phyloP scores from a whole-genome alignment of 371 early-diverging fungal species.

The Mucor irregularis region DNA sequence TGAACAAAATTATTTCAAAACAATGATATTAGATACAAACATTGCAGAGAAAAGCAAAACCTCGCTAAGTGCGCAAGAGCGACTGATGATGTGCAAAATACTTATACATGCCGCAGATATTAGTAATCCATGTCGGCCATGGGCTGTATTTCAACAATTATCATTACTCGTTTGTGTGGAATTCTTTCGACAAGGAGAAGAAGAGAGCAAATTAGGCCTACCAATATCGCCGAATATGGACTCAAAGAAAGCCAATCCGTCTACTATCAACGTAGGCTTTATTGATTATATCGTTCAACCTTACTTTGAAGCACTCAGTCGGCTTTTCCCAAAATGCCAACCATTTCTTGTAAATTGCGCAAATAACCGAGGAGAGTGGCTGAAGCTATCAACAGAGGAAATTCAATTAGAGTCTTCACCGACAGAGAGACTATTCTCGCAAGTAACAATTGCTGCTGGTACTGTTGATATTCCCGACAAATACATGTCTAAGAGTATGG shows the following conservation, averaged over 20 bases:
- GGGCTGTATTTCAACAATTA: slow-evolving; percentile 79
- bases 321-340: slow-evolving; percentile 61
- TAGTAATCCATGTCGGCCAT: slow-evolving; percentile 85
- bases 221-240: slow-evolving; percentile 88
- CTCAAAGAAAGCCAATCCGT: slow-evolving; percentile 65
- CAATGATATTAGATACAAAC: not conserved
- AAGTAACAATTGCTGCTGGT: slow-evolving; percentile 40
- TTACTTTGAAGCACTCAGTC: slow-evolving; percentile 75
- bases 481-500: too few relatives aligned
- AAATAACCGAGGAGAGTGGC: slow-evolving; percentile 44
- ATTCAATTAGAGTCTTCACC: slow-evolving; percentile 9
- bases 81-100: slow-evolving; percentile 66
- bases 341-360: slow-evolving; percentile 28
- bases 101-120: slow-evolving; percentile 88
- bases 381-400: slow-evolving; percentile 10
- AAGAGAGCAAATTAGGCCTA: slow-evolving; percentile 66
- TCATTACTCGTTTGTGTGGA: slow-evolving; percentile 81
- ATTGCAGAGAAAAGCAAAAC: not conserved
- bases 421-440: slow-evolving; percentile 2
- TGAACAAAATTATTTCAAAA: not conserved
- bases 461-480: slow-evolving; percentile 33
- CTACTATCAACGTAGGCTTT: slow-evolving; percentile 77
- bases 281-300: slow-evolving; percentile 85
- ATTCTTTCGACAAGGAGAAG: slow-evolving; percentile 87
- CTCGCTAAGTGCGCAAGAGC: slow-evolving; percentile 38